A percentile compares a stretch with the other conserved stretches of the same genome.
These are phyloP conservation scores for Stenogyne calaminthoides DNA, from an alignment of 305 asterid species.

Conservation along the genomic window DNA sequence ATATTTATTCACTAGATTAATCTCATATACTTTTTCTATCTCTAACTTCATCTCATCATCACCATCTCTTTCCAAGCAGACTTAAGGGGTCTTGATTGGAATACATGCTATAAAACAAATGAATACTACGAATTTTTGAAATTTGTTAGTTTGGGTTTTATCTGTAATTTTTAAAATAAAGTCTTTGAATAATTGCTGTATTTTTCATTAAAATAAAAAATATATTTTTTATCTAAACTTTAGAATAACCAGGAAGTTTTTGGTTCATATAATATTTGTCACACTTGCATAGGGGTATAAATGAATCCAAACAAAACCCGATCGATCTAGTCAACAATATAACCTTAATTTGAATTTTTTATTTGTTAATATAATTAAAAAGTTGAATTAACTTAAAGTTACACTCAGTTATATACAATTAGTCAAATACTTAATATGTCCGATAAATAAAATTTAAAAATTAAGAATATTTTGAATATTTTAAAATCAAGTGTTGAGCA, in stretches of 20 bases:
- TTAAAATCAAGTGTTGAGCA: background rate
- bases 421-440: background rate
- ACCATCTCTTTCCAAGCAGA: no score
- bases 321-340: no score
- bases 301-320: background rate
- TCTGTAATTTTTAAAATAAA: background rate
- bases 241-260: conserved; percentile 21
- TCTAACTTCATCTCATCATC: no score
- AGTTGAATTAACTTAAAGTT: background rate
- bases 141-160: background rate
- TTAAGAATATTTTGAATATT: background rate
- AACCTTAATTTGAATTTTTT: background rate
- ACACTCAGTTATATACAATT: background rate
- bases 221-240: background rate
- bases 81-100: no score
- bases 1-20: no score
- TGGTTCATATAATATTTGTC: conserved; percentile 12
- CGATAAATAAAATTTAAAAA: background rate
- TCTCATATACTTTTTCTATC: no score
- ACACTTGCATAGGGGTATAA: background rate
- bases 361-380: background rate
- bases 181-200: background rate
- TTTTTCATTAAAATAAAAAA: background rate
- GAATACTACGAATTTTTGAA: no score
- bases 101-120: no score